A percentile compares a stretch with the other conserved stretches of the same genome.
These are phyloP conservation scores for Chytridiales sp. DNA, from an alignment of 371 early-diverging fungal genomes.

Conservation along the genomic window DNA sequence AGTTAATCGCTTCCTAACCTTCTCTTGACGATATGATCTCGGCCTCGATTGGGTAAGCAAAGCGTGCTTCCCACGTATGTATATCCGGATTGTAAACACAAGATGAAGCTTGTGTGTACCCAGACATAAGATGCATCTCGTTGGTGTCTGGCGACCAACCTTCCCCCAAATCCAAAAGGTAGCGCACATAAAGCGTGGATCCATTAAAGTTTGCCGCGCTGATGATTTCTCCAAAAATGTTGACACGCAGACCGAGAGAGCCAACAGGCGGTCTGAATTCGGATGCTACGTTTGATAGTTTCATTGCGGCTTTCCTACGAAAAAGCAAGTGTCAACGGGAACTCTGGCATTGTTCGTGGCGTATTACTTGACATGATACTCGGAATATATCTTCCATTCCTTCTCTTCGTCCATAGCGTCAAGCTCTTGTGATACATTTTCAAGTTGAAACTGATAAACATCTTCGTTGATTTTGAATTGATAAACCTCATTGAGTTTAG, in stretches of 20 bases:
- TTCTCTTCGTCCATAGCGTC: slow-evolving; percentile 32
- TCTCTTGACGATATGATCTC: slow-evolving; percentile 13
- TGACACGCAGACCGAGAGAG: slow-evolving; percentile 18
- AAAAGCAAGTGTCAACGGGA: too few species aligned
- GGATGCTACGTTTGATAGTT: too few species aligned
- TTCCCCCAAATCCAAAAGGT: slow-evolving; percentile 26
- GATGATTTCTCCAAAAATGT: slow-evolving; percentile 31
- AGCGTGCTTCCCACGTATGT: slow-evolving; percentile 21
- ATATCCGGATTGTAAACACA: slow-evolving; percentile 1
- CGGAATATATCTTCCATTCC: slow-evolving; percentile 40
- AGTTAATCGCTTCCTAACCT: slow-evolving; percentile 5
- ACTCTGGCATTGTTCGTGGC: too few species aligned
- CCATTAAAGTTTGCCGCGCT: slow-evolving; percentile 25
- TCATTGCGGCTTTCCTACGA: too few species aligned
- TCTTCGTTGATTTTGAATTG: slow-evolving; percentile 36
- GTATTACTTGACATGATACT: too few species aligned
- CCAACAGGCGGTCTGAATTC: too few species aligned
- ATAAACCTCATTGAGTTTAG: slow-evolving; percentile 8
- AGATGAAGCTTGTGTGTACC: slow-evolving; percentile 23
- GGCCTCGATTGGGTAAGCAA: slow-evolving; percentile 27
- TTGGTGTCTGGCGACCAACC: slow-evolving; percentile 8
- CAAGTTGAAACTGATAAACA: slow-evolving; percentile 38
- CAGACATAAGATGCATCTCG: slow-evolving; percentile 13
- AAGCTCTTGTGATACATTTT: slow-evolving; percentile 33
- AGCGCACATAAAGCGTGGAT: slow-evolving; percentile 29